Evolutionary conservation across 441 rosid genomes (phyloP).

Genomic region (Populus hybrid): DNA sequence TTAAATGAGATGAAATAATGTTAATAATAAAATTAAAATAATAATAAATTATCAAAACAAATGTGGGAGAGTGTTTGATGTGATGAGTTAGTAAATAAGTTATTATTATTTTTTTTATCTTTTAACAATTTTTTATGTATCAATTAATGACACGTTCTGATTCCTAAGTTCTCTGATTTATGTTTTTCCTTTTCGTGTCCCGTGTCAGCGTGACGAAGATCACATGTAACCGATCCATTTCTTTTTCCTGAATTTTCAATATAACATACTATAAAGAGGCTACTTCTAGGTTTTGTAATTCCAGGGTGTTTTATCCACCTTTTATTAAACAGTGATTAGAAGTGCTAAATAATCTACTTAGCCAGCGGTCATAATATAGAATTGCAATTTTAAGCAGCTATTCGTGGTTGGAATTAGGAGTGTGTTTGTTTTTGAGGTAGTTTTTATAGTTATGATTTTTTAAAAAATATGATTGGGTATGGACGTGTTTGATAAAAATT

Average conservation of each 20-base stretch:
- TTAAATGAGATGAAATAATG: no score
- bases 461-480: no score
- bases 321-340: no score
- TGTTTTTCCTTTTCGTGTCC: not conserved
- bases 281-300: not conserved
- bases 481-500: no score
- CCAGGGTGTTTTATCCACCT: not conserved
- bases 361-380: not conserved
- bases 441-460: no score
- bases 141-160: not conserved
- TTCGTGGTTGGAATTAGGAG: not conserved
- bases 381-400: not conserved
- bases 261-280: not conserved
- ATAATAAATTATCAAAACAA: slow-evolving; percentile 6
- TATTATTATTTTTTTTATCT: not conserved
- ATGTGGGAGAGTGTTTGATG: slow-evolving; percentile 70
- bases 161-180: not conserved
- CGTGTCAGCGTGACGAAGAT: not conserved
- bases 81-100: slow-evolving; percentile 27
- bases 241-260: not conserved
- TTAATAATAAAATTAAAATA: no score
- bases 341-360: not conserved
- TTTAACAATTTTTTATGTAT: slow-evolving; percentile 11
- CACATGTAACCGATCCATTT: not conserved
- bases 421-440: no score